Evolutionary conservation across 202 grass and related monocot species (phyloP).

Genomic region (Saccharum hybrid): DNA sequence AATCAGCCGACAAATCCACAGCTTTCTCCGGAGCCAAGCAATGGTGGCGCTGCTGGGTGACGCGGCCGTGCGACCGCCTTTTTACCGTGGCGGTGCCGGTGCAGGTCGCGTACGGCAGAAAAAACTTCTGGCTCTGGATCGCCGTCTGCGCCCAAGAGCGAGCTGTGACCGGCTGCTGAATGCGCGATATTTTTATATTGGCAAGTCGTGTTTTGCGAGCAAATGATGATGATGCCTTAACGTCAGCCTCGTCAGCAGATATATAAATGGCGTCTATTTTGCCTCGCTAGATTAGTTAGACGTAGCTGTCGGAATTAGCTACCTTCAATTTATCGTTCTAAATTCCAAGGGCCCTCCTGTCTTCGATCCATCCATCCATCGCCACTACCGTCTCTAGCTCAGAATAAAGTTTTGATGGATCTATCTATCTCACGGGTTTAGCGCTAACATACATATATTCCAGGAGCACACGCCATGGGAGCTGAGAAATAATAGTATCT

Average conservation of each 20-base stretch:
- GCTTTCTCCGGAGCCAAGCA: constrained; percentile 11
- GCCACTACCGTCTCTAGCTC: not conserved
- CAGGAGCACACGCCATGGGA: constrained; percentile 18
- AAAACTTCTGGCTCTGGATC: not conserved
- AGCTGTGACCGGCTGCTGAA: not conserved
- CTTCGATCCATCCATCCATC: not conserved
- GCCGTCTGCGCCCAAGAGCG: not conserved
- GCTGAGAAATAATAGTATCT: constrained; percentile 2
- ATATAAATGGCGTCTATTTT: not conserved
- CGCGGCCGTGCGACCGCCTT: not conserved
- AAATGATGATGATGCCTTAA: not conserved
- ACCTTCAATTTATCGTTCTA: not conserved
- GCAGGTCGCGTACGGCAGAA: not conserved
- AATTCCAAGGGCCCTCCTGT: not conserved
- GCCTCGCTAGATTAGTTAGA: constrained; percentile 5
- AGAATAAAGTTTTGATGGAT: constrained; percentile 30
- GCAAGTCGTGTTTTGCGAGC: not conserved
- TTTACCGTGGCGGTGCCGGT: not conserved
- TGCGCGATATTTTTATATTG: not conserved
- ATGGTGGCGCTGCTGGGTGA: not conserved
- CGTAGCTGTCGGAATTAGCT: constrained; percentile 48
- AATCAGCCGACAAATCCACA: not conserved
- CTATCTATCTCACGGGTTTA: constrained; percentile 3
- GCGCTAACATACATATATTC: too few relatives aligned
- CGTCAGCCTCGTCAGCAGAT: not conserved